Base-by-base conservation (phyloP, 805 yeast species). In the Wickerhamomyces rabaulensis region DNA sequence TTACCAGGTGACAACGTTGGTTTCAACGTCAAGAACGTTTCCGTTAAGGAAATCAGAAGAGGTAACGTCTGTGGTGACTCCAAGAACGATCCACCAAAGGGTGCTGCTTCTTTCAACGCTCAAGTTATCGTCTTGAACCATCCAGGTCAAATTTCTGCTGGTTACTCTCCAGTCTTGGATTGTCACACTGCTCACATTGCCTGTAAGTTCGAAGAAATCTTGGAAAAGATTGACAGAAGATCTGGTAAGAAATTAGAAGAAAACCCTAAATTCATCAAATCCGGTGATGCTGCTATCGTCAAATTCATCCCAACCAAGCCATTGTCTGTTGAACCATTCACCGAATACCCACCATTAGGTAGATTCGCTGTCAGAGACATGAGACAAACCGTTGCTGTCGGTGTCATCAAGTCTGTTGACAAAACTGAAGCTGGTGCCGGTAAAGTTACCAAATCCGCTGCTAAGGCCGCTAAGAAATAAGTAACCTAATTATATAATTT, bases 381-480 rank as follows among this genome's bases (percentile, higher is more conserved):
- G 97, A 87, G 97, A 87, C 97, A 90, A 80, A 91, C 97, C 66
- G 97, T 91, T 68, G 97, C 97, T 73, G 97, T 91, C 73, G 97
- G 97, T 91, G 97, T 91, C 73, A 87, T 90, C 92, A 90, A 90
- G 85, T 75, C 89, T 58, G 96, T 89, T 65, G 95, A 79, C 68
- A 89, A 89, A 86, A 69, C 87, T 61, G 84, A 81, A 76, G 76
- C 74, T 68, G 76, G 75, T 68, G 87, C 89, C 68, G 91, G 89
- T 77, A 87, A 88, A 90, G 94, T 87, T 67, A 87, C 96, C 90
- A 88, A 88, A 89, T 88, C 96, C 74, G 96, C 96, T 73, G 53
- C 46, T 47, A 62, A 62, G 53, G 63, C 63, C 50, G 51, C 56
- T 43, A 58, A 57, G 53, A 58, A 58, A 57, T 58, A 58, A 53